Evolutionary conservation across 1,139 yeast species (phyloP).

Genomic region (Fermentozyma sake): DNA sequence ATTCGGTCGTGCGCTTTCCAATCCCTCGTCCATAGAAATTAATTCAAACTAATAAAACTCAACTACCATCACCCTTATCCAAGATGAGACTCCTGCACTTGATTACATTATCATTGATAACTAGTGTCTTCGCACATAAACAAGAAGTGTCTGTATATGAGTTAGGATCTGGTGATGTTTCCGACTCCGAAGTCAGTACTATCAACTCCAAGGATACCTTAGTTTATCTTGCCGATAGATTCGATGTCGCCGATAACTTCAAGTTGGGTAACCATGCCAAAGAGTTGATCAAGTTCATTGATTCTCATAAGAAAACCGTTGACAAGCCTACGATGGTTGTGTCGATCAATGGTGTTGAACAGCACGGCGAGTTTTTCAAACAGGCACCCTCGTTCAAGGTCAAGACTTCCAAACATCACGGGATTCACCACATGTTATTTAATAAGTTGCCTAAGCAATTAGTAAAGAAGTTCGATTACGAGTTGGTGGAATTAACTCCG

Average conservation of each 20-base stretch:
- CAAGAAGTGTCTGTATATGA: conserved; percentile 15
- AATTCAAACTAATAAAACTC: too few species aligned
- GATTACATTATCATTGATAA: conserved; percentile 9
- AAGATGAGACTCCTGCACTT: conserved; percentile 12
- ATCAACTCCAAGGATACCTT: conserved; percentile 18
- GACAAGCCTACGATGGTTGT: conserved; percentile 32
- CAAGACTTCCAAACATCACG: conserved; percentile 6
- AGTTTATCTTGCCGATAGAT: conserved; percentile 37
- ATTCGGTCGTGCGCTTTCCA: too few species aligned
- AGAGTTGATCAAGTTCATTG: conserved; percentile 23
- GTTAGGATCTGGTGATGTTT: conserved; percentile 8
- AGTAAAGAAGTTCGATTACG: conserved; percentile 7
- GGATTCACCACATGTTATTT: conserved; percentile 11
- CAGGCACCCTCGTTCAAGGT: conserved; percentile 17
- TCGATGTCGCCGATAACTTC: conserved; percentile 32
- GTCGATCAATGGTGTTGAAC: conserved; percentile 36
- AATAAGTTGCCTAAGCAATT: conserved; percentile 16
- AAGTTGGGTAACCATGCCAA: conserved; percentile 25
- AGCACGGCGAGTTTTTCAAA: conserved; percentile 20
- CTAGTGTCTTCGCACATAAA: conserved; percentile 5
- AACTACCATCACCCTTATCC: too few species aligned
- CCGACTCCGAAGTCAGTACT: conserved; percentile 5
- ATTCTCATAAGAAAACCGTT: conserved; percentile 8
- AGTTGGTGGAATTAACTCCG: conserved; percentile 22
- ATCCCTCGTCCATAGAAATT: too few species aligned